Percentiles rank a stretch among this genome's conserved stretches.
Evolutionary conservation across 495 filamentous ascomycete genomes (phyloP).

Genomic region (Tuber magnatum): DNA sequence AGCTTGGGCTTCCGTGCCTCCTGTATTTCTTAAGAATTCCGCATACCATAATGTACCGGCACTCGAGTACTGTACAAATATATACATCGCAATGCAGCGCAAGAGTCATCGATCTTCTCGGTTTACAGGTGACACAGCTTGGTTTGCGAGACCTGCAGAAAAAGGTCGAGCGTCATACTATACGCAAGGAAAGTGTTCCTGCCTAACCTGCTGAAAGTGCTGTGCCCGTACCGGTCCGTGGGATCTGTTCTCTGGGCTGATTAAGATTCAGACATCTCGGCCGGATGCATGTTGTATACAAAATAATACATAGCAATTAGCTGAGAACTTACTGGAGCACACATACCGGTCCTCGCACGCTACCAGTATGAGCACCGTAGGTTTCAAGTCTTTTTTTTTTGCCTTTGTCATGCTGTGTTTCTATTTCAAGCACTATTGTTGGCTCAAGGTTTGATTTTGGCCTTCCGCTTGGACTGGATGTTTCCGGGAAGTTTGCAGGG

Average conservation of each 20-base stretch:
- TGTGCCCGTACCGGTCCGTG: not conserved
- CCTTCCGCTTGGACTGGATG: constrained; percentile 1
- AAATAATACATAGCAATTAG: not conserved
- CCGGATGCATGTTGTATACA: not conserved
- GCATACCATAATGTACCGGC: not conserved
- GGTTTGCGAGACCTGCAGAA: not conserved
- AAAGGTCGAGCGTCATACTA: not conserved
- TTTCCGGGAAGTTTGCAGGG: constrained; percentile 15
- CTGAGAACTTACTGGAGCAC: not conserved
- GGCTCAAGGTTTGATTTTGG: not conserved
- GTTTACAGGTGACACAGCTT: not conserved
- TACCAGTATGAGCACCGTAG: not conserved
- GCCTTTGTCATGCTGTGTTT: not conserved
- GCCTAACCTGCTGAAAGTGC: not conserved
- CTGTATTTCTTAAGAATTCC: not conserved
- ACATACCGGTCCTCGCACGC: not conserved
- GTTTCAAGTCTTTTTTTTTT: not conserved
- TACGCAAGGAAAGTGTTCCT: not conserved
- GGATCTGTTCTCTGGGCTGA: not conserved
- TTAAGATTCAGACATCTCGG: not conserved
- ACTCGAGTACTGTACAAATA: no score
- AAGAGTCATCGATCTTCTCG: not conserved
- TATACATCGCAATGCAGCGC: not conserved
- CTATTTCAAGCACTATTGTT: not conserved
- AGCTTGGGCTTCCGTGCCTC: not conserved